Evolutionary conservation across 768 basidiomycete genomes (phyloP).

Genomic region (Nevesoporus exiguus): DNA sequence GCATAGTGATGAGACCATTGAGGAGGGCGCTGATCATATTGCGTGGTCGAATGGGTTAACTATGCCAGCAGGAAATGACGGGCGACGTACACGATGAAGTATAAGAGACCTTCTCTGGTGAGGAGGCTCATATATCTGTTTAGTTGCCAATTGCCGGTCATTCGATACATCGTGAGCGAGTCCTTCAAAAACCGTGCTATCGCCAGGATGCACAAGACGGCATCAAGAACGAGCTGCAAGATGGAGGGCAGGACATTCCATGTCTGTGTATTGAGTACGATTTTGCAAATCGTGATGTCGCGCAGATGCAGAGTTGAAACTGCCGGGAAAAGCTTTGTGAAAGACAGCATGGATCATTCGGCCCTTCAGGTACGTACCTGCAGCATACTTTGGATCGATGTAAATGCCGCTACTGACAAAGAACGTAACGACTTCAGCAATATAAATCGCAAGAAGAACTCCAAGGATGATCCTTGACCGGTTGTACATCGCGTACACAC

Average conservation of each 20-base stretch:
- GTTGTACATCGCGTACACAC: not conserved
- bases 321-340: not conserved
- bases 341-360: not conserved
- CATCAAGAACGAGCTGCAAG: not conserved
- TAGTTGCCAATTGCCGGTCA: not conserved
- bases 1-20: no score
- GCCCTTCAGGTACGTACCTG: not conserved
- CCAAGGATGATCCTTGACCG: not conserved
- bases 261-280: not conserved
- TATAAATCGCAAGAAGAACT: not conserved
- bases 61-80: no score
- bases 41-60: not conserved
- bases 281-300: not conserved
- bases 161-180: not conserved
- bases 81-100: not conserved
- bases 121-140: not conserved
- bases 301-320: not conserved
- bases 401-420: not conserved
- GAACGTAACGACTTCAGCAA: not conserved
- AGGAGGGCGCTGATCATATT: not conserved
- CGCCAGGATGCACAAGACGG: not conserved
- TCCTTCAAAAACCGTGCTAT: not conserved
- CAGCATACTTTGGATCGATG: not conserved
- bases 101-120: not conserved
- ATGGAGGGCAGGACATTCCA: not conserved